These are phyloP conservation scores for Puccinia horiana DNA, from an alignment of 1,284 basidiomycete genomes.

Conservation along the genomic window DNA sequence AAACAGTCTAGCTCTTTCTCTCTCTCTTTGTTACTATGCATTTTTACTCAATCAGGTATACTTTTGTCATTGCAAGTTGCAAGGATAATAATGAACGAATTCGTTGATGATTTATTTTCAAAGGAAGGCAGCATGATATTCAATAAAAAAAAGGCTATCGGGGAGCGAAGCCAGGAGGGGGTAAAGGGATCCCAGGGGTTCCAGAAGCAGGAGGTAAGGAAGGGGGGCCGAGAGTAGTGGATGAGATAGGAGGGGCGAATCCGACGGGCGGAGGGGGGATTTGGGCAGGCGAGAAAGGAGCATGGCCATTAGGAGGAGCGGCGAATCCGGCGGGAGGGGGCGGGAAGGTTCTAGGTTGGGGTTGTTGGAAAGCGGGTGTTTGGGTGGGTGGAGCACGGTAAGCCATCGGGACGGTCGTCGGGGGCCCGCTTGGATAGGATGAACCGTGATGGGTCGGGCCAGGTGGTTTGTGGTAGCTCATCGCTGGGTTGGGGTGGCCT, in stretches of 20 bases:
- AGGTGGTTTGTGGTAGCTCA: constrained; percentile 37
- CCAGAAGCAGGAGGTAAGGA: background rate
- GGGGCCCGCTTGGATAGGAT: constrained; percentile 14
- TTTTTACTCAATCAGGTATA: too few species aligned
- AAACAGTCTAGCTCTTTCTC: too few species aligned
- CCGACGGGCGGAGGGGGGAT: constrained; percentile 31
- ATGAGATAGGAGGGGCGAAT: constrained; percentile 16
- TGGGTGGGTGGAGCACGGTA: constrained; percentile 65
- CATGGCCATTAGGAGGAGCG: constrained; percentile 50
- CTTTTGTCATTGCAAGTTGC: too few species aligned
- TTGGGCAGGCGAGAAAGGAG: constrained; percentile 24
- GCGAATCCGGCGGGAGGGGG: constrained; percentile 54
- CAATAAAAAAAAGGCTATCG: background rate
- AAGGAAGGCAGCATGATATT: too few species aligned
- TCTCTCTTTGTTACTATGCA: too few species aligned
- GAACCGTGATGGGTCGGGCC: constrained; percentile 23
- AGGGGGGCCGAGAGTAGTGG: background rate
- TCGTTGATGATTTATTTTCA: too few species aligned
- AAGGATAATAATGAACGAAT: too few species aligned
- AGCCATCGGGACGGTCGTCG: constrained; percentile 83
- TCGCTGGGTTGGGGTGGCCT: constrained; percentile 15
- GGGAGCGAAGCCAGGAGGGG: constrained; percentile 44
- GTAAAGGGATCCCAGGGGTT: constrained; percentile 3
- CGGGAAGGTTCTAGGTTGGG: constrained; percentile 49
- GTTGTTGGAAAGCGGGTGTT: constrained; percentile 40